Conservation (phyloP, 2,329 filamentous ascomycete genomes). For the Arthroderma sp. region DNA sequence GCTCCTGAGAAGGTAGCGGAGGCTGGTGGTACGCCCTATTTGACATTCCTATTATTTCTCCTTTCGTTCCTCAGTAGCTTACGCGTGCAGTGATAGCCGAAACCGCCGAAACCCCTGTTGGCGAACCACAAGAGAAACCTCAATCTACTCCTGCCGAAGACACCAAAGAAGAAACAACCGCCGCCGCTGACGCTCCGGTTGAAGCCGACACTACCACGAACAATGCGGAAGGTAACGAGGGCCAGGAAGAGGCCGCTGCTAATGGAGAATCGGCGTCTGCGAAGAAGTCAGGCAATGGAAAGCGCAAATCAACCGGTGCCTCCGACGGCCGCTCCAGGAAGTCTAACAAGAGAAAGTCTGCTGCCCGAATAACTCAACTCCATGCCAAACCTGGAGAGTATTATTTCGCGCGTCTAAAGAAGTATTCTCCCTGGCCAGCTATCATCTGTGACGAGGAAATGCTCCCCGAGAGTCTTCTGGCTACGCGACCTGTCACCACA, state of each 20-base stretch:
- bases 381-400: slow-evolving; percentile 83
- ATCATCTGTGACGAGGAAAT: slow-evolving; percentile 92
- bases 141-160: slow-evolving; percentile 7
- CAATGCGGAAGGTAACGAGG: slow-evolving; percentile 13
- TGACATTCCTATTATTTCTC: neutral
- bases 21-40: slow-evolving; percentile 17
- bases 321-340: slow-evolving; percentile 64
- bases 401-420: slow-evolving; percentile 87
- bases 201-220: slow-evolving; percentile 14
- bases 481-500: slow-evolving; percentile 70
- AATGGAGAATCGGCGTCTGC: slow-evolving; percentile 38
- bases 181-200: slow-evolving; percentile 15
- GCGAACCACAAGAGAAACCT: slow-evolving; percentile 19
- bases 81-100: neutral
- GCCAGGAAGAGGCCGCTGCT: slow-evolving; percentile 19
- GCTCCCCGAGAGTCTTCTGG: slow-evolving; percentile 67
- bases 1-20: slow-evolving; percentile 15
- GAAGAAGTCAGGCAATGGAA: slow-evolving; percentile 39
- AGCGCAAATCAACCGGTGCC: slow-evolving; percentile 60
- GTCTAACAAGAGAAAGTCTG: slow-evolving; percentile 73
- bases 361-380: slow-evolving; percentile 55
- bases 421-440: slow-evolving; percentile 86
- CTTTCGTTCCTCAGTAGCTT: slow-evolving; percentile 1
- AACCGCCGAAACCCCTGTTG: slow-evolving; percentile 9
- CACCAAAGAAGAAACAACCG: slow-evolving; percentile 15